Evolutionary conservation across 192 early-diverging fungal genomes (phyloP).

Genomic region (Podochytrium sp.): DNA sequence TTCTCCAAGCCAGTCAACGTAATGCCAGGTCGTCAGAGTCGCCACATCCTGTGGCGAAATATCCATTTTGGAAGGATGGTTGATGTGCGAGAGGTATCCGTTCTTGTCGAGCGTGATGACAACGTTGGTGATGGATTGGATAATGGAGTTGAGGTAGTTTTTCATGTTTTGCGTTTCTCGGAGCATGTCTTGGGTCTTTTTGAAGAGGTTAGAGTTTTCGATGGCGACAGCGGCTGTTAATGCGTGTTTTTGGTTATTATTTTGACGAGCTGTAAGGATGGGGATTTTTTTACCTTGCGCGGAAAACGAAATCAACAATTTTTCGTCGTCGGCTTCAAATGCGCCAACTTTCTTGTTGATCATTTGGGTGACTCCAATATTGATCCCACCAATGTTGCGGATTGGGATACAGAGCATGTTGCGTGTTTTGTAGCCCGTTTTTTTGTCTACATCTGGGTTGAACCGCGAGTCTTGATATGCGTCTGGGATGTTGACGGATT

Average conservation of each 20-base stretch:
- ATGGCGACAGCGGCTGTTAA: slow-evolving; percentile 58
- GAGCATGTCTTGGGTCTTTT: slow-evolving; percentile 56
- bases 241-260: neutral
- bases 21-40: slow-evolving; percentile 7
- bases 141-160: slow-evolving; percentile 32
- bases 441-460: slow-evolving; percentile 54
- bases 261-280: slow-evolving; percentile 6
- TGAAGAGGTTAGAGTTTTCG: slow-evolving; percentile 59
- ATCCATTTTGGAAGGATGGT: slow-evolving; percentile 35
- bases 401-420: slow-evolving; percentile 57
- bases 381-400: slow-evolving; percentile 49
- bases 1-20: slow-evolving; percentile 44
- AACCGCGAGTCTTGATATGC: slow-evolving; percentile 55
- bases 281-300: slow-evolving; percentile 46
- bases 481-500: slow-evolving; percentile 50
- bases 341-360: slow-evolving; percentile 50
- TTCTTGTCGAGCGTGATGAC: slow-evolving; percentile 52
- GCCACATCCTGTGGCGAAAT: neutral
- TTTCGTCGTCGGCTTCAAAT: slow-evolving; percentile 54
- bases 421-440: slow-evolving; percentile 50
- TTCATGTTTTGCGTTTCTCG: slow-evolving; percentile 24
- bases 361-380: slow-evolving; percentile 60
- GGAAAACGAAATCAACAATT: slow-evolving; percentile 54
- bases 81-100: slow-evolving; percentile 30
- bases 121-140: slow-evolving; percentile 52